A percentile compares a stretch with the other conserved stretches of the same genome.
Evolutionary conservation across 2,329 filamentous ascomycete genomes (phyloP).

Genomic region (Trichoderma harzianum): DNA sequence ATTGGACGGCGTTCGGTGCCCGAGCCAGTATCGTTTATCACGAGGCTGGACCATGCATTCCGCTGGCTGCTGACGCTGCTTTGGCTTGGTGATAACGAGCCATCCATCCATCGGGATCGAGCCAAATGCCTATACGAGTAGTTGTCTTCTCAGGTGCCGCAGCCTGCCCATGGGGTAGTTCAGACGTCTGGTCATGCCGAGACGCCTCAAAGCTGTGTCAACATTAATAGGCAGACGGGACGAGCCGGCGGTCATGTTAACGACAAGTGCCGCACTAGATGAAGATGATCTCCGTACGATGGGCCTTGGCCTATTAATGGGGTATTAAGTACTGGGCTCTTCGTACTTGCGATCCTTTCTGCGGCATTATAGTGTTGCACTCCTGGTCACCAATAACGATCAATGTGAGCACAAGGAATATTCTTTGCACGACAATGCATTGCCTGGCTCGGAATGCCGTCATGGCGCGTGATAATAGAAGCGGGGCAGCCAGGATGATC

Average conservation of each 20-base stretch:
- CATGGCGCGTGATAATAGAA: slow-evolving; percentile 15
- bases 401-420: not conserved
- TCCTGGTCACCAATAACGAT: not conserved
- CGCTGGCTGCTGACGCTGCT: not conserved
- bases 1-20: not conserved
- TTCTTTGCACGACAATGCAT: not conserved
- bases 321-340: not conserved
- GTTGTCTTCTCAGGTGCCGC: not conserved
- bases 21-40: not conserved
- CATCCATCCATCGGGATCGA: not conserved
- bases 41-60: not conserved
- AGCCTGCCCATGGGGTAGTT: not conserved
- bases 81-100: not conserved
- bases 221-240: not conserved
- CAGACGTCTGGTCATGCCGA: not conserved
- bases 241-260: not conserved
- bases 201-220: not conserved
- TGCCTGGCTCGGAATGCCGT: slow-evolving; percentile 15
- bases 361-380: not conserved
- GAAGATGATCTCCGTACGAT: not conserved
- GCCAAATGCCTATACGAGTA: not conserved
- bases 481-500: slow-evolving; percentile 9
- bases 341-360: not conserved
- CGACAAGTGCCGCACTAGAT: not conserved
- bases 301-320: not conserved